Evolutionary conservation across 2,329 filamentous ascomycete species (phyloP).

Genomic region (Diaporthe longicolla): DNA sequence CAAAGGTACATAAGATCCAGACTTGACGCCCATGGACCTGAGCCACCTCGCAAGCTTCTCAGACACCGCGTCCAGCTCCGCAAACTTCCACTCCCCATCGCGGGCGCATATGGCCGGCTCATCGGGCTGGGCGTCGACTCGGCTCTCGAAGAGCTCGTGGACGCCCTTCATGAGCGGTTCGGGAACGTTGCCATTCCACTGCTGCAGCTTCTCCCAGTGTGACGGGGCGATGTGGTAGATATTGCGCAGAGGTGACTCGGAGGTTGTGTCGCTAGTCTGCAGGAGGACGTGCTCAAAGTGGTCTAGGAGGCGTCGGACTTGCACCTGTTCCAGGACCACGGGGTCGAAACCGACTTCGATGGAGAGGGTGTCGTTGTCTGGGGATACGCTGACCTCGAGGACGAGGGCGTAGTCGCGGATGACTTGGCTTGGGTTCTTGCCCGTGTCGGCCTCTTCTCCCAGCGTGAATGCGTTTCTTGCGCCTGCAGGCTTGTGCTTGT

Average conservation of each 20-base stretch:
- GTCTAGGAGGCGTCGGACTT: constrained; percentile 29
- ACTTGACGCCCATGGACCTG: constrained; percentile 1
- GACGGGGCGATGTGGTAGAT: constrained; percentile 5
- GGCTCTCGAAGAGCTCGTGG: constrained; percentile 16
- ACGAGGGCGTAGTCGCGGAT: not conserved
- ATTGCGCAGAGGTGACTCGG: constrained; percentile 10
- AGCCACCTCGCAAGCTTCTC: constrained; percentile 12
- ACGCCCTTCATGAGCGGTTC: not conserved
- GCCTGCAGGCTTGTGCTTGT: not conserved
- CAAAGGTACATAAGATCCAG: constrained; percentile 2
- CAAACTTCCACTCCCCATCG: constrained; percentile 51
- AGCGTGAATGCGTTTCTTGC: not conserved
- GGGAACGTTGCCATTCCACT: constrained; percentile 16
- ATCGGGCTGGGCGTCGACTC: not conserved
- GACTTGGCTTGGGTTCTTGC: constrained; percentile 12
- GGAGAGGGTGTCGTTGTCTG: not conserved
- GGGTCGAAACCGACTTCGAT: constrained; percentile 17
- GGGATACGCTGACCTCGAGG: not conserved
- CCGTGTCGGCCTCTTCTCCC: not conserved
- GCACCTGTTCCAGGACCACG: constrained; percentile 9
- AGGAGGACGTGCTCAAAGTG: constrained; percentile 26
- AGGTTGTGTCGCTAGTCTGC: not conserved
- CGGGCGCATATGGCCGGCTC: constrained; percentile 48
- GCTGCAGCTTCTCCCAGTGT: constrained; percentile 6
- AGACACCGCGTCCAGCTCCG: constrained; percentile 49